phyloP scores from a whole-genome alignment of 768 basidiomycete genomes.

The Clathrus columnatus region DNA sequence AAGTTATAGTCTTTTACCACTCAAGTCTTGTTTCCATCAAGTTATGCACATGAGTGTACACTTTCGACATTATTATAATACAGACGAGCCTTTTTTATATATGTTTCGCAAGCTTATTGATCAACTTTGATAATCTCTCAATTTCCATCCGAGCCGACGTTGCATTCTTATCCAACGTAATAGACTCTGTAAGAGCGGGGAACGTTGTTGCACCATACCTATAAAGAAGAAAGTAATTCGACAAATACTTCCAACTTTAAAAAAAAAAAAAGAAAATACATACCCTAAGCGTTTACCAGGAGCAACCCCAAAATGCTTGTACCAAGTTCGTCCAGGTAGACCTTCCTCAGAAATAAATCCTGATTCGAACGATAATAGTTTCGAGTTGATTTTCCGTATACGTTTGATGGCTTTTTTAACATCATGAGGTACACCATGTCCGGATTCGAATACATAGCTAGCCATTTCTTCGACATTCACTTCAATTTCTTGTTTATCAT shows the following conservation, averaged over 20 bases:
- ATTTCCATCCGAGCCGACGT: constrained; percentile 17
- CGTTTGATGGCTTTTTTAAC: background rate
- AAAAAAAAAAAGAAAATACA: background rate
- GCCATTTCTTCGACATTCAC: background rate
- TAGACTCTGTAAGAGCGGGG: constrained; percentile 24
- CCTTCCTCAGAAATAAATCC: constrained; percentile 23
- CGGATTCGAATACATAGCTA: background rate
- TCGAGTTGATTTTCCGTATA: background rate
- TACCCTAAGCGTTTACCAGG: constrained; percentile 20
- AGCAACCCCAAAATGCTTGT: constrained; percentile 23
- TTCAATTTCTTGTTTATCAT: background rate
- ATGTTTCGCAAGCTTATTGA: constrained; percentile 10
- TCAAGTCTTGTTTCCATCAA: too few relatives aligned
- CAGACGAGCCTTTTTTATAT: background rate
- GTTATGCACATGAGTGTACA: too few relatives aligned
- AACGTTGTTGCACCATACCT: constrained; percentile 24
- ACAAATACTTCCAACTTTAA: background rate
- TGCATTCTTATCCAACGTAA: constrained; percentile 21
- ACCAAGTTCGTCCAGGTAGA: constrained; percentile 22
- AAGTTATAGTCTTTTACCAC: too few relatives aligned
- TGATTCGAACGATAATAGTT: constrained; percentile 13
- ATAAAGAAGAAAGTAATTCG: background rate
- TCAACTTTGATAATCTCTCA: constrained; percentile 11
- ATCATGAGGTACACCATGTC: background rate
- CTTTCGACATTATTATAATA: background rate